Evolutionary conservation across 495 filamentous ascomycete genomes (phyloP), one percentile per base, ranked within the genome.

Genomic region (Penicillium cosmopolitanum): DNA sequence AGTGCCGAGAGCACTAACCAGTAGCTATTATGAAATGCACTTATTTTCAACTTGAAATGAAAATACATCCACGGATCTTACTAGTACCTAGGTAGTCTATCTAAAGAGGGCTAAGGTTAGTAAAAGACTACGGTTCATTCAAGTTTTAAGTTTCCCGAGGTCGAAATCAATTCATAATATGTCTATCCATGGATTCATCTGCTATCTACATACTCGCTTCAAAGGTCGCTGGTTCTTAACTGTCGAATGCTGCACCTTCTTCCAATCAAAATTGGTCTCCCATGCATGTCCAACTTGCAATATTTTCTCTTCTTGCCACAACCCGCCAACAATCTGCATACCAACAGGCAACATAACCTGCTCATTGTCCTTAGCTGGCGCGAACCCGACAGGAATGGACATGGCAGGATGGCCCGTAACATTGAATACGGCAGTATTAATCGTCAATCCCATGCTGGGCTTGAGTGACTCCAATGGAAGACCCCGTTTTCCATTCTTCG

Each of bases 341-440:
- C 84, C 81, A 5, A 81, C 80, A 3, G 84, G 84, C 42, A 86
- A 60, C 63, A 74, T 75, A n/a, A 84, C 62, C 3, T 64, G 60
- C 1, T 66, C 54, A 51, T 81, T 74, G 10, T 81, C 80, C 42
- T 65, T 67, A 0, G 78, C 73, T 1, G 74, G 66, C 6, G 76
- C 73, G 60, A 81, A 77, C 0, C 84, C 84, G 44, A 84, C 71
- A 0, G 85, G 85, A 19, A 87, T 69, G 3, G 78, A 79, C 50
- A 88, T 60, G 1, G 81, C 84, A 0, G 85, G 84, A 66, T 86
- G 85, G 0, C 84, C 84, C 0, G 83, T 82, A 21, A 75, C 70
- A 70, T 88, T 81, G 58, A 86, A 85, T 13, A 79, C 72, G 35
- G 79, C 77, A 6, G 84, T 87, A 57, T 87, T 86, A 18, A 74